Evolutionary conservation across 2,329 filamentous ascomycete species (phyloP).

Genomic region (Phoma sp.): DNA sequence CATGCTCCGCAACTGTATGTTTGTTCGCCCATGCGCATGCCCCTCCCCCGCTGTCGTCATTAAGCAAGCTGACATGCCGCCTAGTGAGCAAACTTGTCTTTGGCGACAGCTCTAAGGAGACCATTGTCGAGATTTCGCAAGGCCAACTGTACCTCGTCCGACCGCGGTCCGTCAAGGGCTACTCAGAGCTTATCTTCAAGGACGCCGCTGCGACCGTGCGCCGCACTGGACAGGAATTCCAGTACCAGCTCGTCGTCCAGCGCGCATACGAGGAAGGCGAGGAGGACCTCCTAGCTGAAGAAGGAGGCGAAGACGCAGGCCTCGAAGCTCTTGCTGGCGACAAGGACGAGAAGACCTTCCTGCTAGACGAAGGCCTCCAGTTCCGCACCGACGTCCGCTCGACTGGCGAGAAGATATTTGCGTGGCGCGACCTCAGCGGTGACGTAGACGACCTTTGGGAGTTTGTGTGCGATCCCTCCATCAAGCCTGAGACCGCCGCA

Average conservation of each 20-base stretch:
- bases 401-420: constrained; percentile 82
- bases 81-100: constrained; percentile 92
- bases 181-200: constrained; percentile 98
- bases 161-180: constrained; percentile 92
- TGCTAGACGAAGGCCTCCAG: constrained; percentile 90
- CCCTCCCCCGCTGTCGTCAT: constrained; percentile 37
- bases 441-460: constrained; percentile 96
- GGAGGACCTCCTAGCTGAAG: constrained; percentile 86
- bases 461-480: constrained; percentile 86
- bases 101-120: constrained; percentile 85
- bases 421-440: constrained; percentile 93
- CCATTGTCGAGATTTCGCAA: constrained; percentile 90
- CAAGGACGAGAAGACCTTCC: constrained; percentile 95
- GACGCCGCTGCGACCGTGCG: constrained; percentile 93
- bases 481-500: constrained; percentile 72
- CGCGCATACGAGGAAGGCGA: constrained; percentile 97
- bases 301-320: constrained; percentile 81
- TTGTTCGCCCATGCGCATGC: constrained; percentile 24
- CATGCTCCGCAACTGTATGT: constrained; percentile 50
- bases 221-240: constrained; percentile 90
- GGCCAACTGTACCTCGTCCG: constrained; percentile 97
- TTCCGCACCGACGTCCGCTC: constrained; percentile 84
- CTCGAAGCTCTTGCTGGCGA: constrained; percentile 76
- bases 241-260: constrained; percentile 96
- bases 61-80: constrained; percentile 27